Conservation (phyloP, 108 stramenopile species). For the Cylindrotheca fusiformis region DNA sequence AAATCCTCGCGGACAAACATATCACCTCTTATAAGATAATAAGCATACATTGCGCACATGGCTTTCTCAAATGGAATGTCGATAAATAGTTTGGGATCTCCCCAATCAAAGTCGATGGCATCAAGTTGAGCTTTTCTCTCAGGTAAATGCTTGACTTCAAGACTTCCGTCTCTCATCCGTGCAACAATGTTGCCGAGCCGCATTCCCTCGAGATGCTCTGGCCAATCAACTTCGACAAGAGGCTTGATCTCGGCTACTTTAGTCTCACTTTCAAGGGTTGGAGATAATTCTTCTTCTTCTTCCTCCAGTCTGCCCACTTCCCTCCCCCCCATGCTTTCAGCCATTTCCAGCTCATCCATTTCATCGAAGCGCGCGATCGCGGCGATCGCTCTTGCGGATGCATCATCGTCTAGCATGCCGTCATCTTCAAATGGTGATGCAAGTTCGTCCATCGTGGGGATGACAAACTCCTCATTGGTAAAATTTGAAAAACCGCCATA, state of each 20-base stretch:
- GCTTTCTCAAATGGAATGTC: conserved; percentile 89
- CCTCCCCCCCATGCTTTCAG: conserved; percentile 30
- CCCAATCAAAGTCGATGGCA: conserved; percentile 89
- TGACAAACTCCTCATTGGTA: conserved; percentile 57
- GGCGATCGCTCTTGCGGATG: conserved; percentile 12
- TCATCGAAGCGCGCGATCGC: conserved; percentile 27
- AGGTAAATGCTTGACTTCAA: conserved; percentile 82
- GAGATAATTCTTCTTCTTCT: conserved; percentile 21
- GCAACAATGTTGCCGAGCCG: conserved; percentile 65
- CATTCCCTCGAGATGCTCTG: conserved; percentile 82
- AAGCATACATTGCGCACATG: conserved; percentile 82
- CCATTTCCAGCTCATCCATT: conserved; percentile 17
- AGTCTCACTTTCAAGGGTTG: conserved; percentile 7
- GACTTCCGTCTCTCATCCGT: conserved; percentile 81
- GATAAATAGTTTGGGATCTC: conserved; percentile 72
- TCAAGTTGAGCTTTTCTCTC: conserved; percentile 82
- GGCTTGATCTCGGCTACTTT: conserved; percentile 9
- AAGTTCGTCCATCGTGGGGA: conserved; percentile 53
- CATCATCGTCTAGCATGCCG: conserved; percentile 6
- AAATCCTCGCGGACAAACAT: conserved; percentile 78
- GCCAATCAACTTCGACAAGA: conserved; percentile 52
- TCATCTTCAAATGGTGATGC: conserved; percentile 36
- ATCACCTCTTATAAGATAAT: conserved; percentile 85
- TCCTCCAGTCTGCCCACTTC: conserved; percentile 35
- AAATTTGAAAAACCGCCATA: conserved; percentile 66